These are phyloP conservation scores for Penicillium sp. DNA, from an alignment of 2,329 filamentous ascomycete genomes.

Conservation along the genomic window DNA sequence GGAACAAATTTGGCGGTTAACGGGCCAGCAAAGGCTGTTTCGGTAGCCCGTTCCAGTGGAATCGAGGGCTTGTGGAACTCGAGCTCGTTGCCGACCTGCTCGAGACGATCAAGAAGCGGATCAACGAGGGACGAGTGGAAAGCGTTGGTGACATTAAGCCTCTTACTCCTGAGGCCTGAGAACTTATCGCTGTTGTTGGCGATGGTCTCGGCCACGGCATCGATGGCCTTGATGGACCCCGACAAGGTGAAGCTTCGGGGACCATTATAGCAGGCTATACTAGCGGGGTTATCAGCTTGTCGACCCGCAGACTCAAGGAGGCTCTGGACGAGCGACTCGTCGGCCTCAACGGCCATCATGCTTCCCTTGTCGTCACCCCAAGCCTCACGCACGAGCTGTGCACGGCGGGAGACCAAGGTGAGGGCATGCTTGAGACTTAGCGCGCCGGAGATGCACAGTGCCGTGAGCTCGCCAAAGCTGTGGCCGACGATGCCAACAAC, in stretches of 20 bases:
- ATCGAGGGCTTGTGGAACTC: slow-evolving; percentile 36
- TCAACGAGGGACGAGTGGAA: slow-evolving; percentile 51
- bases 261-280: slow-evolving; percentile 52
- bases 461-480: slow-evolving; percentile 41
- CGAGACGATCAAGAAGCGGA: slow-evolving; percentile 26
- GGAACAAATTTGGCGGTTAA: slow-evolving; percentile 32
- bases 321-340: slow-evolving; percentile 24
- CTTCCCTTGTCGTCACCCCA: slow-evolving; percentile 36
- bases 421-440: slow-evolving; percentile 33
- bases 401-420: slow-evolving; percentile 29
- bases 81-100: slow-evolving; percentile 27
- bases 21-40: background rate
- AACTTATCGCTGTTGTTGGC: background rate
- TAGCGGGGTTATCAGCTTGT: slow-evolving; percentile 15
- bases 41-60: slow-evolving; percentile 18
- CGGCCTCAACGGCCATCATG: slow-evolving; percentile 38
- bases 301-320: background rate
- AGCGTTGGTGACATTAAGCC: slow-evolving; percentile 48
- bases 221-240: slow-evolving; percentile 36
- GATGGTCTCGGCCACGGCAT: slow-evolving; percentile 19
- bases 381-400: slow-evolving; percentile 28
- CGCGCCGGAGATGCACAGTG: slow-evolving; percentile 33
- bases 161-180: slow-evolving; percentile 25
- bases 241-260: slow-evolving; percentile 45
- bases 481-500: slow-evolving; percentile 36